A percentile compares a stretch with the other conserved stretches of the same genome.
These are phyloP conservation scores for Cercospora nicotianae DNA, from an alignment of 2,329 filamentous ascomycete genomes.

Conservation along the genomic window DNA sequence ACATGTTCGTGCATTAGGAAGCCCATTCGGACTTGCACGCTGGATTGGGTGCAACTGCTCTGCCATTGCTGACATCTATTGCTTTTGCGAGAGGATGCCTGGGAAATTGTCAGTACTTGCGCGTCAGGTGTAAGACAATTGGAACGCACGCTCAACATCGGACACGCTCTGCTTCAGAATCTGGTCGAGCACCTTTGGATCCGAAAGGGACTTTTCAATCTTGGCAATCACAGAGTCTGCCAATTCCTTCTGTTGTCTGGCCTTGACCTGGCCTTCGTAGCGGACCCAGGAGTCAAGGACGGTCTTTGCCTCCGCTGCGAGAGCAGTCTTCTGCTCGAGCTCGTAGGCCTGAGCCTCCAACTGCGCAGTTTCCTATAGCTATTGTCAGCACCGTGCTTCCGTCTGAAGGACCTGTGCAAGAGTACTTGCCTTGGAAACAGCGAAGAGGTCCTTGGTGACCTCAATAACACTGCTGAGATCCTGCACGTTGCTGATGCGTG, in stretches of 20 bases:
- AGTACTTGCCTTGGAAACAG: slow-evolving; percentile 83
- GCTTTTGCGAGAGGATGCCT: slow-evolving; percentile 33
- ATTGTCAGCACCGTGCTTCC: background rate
- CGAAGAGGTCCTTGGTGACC: slow-evolving; percentile 94
- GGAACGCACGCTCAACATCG: slow-evolving; percentile 85
- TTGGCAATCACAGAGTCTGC: slow-evolving; percentile 91
- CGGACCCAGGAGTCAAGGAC: slow-evolving; percentile 98
- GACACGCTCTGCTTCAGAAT: slow-evolving; percentile 95
- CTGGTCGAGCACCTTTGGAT: slow-evolving; percentile 94
- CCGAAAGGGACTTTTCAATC: slow-evolving; percentile 98
- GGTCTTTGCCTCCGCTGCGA: slow-evolving; percentile 88
- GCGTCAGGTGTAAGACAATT: background rate
- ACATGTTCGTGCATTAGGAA: slow-evolving; percentile 18
- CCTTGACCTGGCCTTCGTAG: slow-evolving; percentile 98
- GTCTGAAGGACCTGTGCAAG: background rate
- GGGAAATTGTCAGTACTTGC: slow-evolving; percentile 9
- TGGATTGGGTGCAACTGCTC: slow-evolving; percentile 8
- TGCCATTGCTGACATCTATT: slow-evolving; percentile 16
- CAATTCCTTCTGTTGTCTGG: slow-evolving; percentile 95
- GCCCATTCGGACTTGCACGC: slow-evolving; percentile 5
- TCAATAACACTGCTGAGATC: slow-evolving; percentile 93
- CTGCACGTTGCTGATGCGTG: slow-evolving; percentile 89
- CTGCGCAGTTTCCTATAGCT: slow-evolving; percentile 86
- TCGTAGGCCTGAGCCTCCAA: slow-evolving; percentile 96
- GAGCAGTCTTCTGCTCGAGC: slow-evolving; percentile 92